phyloP scores from a whole-genome alignment of 169 alveolate genomes.

The Plasmodium sp. region DNA sequence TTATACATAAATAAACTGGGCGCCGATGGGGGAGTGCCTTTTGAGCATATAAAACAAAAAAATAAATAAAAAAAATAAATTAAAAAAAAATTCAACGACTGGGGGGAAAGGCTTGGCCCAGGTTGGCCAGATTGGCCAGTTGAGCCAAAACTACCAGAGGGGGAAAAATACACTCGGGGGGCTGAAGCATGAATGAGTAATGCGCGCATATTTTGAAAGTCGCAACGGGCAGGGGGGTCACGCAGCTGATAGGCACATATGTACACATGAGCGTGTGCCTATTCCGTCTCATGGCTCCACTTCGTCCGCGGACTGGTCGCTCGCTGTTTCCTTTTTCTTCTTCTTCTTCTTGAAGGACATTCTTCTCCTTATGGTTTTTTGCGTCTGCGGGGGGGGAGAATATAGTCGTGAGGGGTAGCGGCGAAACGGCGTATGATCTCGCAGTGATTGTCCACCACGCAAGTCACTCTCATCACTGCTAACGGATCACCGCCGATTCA shows the following conservation, averaged over 20 bases:
- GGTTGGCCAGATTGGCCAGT: not conserved
- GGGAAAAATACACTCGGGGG: not conserved
- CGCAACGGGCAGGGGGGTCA: no score
- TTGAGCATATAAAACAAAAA: slow-evolving; percentile 3
- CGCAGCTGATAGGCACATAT: not conserved
- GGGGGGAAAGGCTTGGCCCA: not conserved
- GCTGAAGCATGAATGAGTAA: not conserved
- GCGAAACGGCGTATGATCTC: not conserved
- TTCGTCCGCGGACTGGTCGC: not conserved
- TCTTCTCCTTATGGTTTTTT: slow-evolving; percentile 57
- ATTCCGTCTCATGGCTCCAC: slow-evolving; percentile 11
- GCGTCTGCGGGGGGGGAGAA: slow-evolving; percentile 9
- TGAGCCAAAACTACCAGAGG: not conserved
- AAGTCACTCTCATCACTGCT: no score
- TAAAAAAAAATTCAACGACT: not conserved
- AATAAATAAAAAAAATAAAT: not conserved
- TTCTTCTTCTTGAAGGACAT: slow-evolving; percentile 59
- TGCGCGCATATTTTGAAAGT: not conserved
- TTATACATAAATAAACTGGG: not conserved
- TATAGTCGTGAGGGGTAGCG: not conserved
- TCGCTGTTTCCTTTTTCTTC: slow-evolving; percentile 7
- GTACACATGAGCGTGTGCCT: not conserved
- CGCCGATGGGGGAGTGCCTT: not conserved
- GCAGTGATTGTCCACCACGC: not conserved
- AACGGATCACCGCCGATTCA: not conserved